Evolutionary conservation across 371 early-diverging fungal species (phyloP).

Genomic region (Rhizomucor miehei): DNA sequence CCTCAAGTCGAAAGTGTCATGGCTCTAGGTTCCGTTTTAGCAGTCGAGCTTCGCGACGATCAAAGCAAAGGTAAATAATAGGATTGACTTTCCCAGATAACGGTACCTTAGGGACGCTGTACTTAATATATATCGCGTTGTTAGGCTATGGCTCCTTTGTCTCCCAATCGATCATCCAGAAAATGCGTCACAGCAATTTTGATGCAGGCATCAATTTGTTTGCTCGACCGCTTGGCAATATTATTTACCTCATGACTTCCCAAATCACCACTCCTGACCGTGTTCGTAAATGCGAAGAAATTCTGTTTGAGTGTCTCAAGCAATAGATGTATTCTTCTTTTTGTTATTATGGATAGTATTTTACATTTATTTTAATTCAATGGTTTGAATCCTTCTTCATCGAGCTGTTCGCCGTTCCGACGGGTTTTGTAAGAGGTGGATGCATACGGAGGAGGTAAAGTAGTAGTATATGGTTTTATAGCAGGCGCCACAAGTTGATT

Average conservation of each 20-base stretch:
- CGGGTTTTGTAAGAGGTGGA: background rate
- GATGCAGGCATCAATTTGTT: constrained; percentile 49
- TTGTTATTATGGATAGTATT: background rate
- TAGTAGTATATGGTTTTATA: background rate
- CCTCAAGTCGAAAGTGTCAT: constrained; percentile 69
- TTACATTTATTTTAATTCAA: constrained; percentile 21
- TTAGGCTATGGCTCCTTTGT: no score
- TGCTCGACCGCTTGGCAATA: constrained; percentile 74
- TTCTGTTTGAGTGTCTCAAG: constrained; percentile 21
- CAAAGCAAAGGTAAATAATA: constrained; percentile 30
- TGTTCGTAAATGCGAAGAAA: constrained; percentile 51
- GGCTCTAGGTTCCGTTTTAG: constrained; percentile 70
- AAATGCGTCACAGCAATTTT: constrained; percentile 41
- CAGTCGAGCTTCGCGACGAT: constrained; percentile 62
- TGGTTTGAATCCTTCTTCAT: constrained; percentile 27
- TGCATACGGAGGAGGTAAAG: constrained; percentile 1
- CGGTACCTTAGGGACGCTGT: background rate
- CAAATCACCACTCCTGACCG: constrained; percentile 54
- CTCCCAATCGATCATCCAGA: constrained; percentile 44
- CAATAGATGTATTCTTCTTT: background rate
- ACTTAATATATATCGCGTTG: no score
- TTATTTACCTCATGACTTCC: constrained; percentile 75
- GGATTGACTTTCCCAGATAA: no score
- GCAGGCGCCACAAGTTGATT: constrained; percentile 9
- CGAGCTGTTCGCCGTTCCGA: constrained; percentile 2